Evolutionary conservation across 2,329 filamentous ascomycete genomes (phyloP), one percentile per base, ranked within the genome.

Genomic region (Phyllosticta citriasiana): DNA sequence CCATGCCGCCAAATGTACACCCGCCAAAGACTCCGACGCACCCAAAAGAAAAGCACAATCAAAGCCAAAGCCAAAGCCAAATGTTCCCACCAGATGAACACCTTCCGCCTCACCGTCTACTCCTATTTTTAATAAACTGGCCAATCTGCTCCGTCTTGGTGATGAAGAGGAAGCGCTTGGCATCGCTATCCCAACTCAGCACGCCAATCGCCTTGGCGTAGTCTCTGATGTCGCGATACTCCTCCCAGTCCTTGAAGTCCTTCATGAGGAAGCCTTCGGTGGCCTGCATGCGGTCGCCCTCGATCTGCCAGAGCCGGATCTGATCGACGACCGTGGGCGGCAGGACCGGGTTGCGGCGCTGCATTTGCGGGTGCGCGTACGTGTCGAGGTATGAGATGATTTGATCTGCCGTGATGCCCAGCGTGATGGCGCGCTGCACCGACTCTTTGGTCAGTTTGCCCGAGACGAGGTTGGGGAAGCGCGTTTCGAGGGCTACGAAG

Each of bases 271-370:
- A 97, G 0, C 94, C 94, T 0, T 82, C 78, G 4, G 86, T 91
- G 1, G 89, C 85, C 72, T 88, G 89, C 84, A 99, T 95, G 57
- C 94, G 84, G 77, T 99, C 94, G 65, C 93, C 91, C 75, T 99
- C 94, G 58, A 97, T 86, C 78, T 99, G 93, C 94, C 94, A 99
- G 22, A 99, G 84, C 2, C 92, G 84, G 69, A 99, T 97, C 78
- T 99, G 94, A 74, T 99, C 94, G 65, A 97, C 90, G 16, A 99
- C 94, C 0, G 95, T 97, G 0, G 94, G 92, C 1, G 95, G 94
- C 1, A 99, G 82, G 16, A 96, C 84, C 1, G 92, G 88, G 22
- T n/a, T 30, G 53, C 83, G 80, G 64, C 88, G 87, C 67, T 88
- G 86, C 84, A 99, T 91, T 74, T 97, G 90, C 53, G 95, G 91